Evolutionary conservation across 2,329 filamentous ascomycete species (phyloP).

Genomic region (Calonectria pauciramosa): DNA sequence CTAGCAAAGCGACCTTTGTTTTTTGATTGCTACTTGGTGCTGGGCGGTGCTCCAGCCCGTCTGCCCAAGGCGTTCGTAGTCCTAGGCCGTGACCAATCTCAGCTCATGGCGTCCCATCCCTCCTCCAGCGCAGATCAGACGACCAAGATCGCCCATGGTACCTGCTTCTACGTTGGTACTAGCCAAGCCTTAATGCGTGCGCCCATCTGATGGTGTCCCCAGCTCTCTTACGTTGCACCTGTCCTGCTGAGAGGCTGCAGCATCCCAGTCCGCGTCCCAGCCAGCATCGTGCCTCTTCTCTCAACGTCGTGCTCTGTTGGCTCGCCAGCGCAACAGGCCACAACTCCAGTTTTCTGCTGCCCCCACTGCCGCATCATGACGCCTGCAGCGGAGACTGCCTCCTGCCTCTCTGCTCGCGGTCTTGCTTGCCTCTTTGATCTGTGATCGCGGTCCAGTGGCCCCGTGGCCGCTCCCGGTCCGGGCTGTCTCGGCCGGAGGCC

Average conservation of each 20-base stretch:
- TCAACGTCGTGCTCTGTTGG: background rate
- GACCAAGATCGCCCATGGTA: constrained; percentile 42
- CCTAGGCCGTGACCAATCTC: constrained; percentile 21
- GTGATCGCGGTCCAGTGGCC: constrained; percentile 15
- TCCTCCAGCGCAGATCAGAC: constrained; percentile 33
- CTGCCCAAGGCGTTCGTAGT: constrained; percentile 16
- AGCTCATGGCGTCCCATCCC: constrained; percentile 18
- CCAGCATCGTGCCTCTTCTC: background rate
- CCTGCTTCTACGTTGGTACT: constrained; percentile 38
- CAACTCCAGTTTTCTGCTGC: constrained; percentile 12
- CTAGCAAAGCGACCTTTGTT: background rate
- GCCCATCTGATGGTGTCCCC: constrained; percentile 1
- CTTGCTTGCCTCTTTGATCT: constrained; percentile 14
- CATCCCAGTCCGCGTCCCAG: background rate
- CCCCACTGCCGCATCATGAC: constrained; percentile 25
- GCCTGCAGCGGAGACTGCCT: background rate
- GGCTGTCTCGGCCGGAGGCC: constrained; percentile 44
- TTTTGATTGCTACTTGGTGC: background rate
- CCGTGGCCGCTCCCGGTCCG: constrained; percentile 39
- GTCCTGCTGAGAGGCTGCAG: constrained; percentile 4
- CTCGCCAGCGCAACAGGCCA: constrained; percentile 11
- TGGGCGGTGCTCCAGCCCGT: constrained; percentile 14
- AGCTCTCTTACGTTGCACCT: background rate
- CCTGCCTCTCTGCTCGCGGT: background rate
- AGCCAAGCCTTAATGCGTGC: constrained; percentile 3